These are phyloP conservation scores for Thozetella sp. DNA, from an alignment of 495 filamentous ascomycete genomes.

Conservation along the genomic window DNA sequence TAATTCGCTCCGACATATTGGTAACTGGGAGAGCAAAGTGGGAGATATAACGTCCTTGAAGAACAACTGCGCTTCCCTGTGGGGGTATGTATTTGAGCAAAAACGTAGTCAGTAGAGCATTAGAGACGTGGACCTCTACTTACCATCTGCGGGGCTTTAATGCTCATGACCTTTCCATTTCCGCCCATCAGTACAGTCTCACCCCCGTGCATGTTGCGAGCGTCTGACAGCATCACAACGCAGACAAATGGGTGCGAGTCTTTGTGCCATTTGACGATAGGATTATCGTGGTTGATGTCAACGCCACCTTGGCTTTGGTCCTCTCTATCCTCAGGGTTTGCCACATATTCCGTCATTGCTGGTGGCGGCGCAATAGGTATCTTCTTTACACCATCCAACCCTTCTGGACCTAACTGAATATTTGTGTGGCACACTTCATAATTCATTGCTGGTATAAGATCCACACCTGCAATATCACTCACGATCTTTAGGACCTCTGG, in stretches of 20 bases:
- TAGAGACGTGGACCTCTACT: background rate
- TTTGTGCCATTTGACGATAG: slow-evolving; percentile 55
- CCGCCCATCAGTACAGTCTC: slow-evolving; percentile 62
- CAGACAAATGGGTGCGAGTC: slow-evolving; percentile 74
- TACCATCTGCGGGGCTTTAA: slow-evolving; percentile 56
- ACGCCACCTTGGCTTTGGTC: background rate
- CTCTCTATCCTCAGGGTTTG: background rate
- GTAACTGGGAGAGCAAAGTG: slow-evolving; percentile 63
- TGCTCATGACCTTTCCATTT: slow-evolving; percentile 59
- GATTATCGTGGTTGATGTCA: background rate
- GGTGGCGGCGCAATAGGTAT: slow-evolving; percentile 45
- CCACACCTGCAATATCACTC: slow-evolving; percentile 66
- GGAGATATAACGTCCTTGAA: slow-evolving; percentile 69
- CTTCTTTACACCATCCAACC: slow-evolving; percentile 54
- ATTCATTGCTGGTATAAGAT: slow-evolving; percentile 66
- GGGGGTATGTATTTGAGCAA: no score
- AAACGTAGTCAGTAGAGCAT: background rate
- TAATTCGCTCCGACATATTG: slow-evolving; percentile 63
- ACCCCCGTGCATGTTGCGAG: slow-evolving; percentile 64
- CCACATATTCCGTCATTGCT: background rate
- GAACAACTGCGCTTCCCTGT: slow-evolving; percentile 65
- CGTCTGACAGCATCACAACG: slow-evolving; percentile 70
- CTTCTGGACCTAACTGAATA: slow-evolving; percentile 48
- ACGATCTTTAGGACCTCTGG: slow-evolving; percentile 62
- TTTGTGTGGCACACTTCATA: slow-evolving; percentile 71